Evolutionary conservation across 2,329 filamentous ascomycete genomes (phyloP).

Genomic region (Fusarium haematococcum): DNA sequence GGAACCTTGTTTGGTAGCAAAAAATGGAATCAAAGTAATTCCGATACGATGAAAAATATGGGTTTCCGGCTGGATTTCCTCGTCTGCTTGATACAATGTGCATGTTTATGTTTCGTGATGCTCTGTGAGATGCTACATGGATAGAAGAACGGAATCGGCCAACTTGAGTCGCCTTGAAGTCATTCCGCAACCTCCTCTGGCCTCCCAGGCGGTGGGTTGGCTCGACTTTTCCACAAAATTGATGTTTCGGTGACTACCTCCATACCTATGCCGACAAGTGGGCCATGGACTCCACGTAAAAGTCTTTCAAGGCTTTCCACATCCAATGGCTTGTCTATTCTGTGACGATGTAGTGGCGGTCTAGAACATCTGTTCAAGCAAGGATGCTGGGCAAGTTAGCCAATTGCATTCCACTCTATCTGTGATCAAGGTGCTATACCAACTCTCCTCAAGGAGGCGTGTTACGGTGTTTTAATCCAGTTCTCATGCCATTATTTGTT

Average conservation of each 20-base stretch:
- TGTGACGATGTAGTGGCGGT: background rate
- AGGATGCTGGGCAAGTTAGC: background rate
- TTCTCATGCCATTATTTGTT: background rate
- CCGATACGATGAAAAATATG: slow-evolving; percentile 43
- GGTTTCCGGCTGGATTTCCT: slow-evolving; percentile 36
- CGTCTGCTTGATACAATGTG: background rate
- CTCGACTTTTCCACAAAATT: background rate
- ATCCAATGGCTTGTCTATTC: background rate
- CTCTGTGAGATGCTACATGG: background rate
- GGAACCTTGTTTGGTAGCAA: slow-evolving; percentile 47
- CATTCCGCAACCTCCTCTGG: background rate
- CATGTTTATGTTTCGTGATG: background rate
- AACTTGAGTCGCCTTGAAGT: background rate
- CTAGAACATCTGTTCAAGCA: background rate
- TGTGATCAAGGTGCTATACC: background rate
- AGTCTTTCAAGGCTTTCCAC: background rate
- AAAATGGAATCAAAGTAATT: slow-evolving; percentile 49
- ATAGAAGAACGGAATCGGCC: background rate
- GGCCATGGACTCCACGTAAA: background rate
- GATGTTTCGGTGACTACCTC: background rate
- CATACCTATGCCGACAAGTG: background rate
- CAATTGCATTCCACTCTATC: background rate
- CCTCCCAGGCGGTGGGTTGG: background rate
- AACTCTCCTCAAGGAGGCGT: background rate
- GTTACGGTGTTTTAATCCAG: background rate